These are phyloP conservation scores for Lachnum nothofagi DNA, from an alignment of 2,329 filamentous ascomycete genomes.

Conservation along the genomic window DNA sequence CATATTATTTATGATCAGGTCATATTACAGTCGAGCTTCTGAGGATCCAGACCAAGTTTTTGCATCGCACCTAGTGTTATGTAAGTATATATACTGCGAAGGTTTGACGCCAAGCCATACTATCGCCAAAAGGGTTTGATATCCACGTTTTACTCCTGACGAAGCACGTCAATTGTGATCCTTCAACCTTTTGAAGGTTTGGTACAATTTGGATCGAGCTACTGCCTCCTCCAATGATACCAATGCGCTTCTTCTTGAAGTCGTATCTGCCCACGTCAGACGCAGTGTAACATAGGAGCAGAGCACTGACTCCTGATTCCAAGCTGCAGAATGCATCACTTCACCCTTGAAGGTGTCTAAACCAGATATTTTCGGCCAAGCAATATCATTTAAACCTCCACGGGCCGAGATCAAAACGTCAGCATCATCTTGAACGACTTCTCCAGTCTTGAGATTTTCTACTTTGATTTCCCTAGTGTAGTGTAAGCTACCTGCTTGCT, in stretches of 20 bases:
- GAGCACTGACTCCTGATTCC: slow-evolving; percentile 40
- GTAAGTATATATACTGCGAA: not conserved
- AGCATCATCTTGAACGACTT: slow-evolving; percentile 42
- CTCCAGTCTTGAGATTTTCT: slow-evolving; percentile 36
- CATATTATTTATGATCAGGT: not conserved
- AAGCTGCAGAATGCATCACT: slow-evolving; percentile 57
- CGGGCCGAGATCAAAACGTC: slow-evolving; percentile 61
- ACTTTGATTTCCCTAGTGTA: slow-evolving; percentile 40
- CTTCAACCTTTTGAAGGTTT: slow-evolving; percentile 42
- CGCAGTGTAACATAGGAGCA: not conserved
- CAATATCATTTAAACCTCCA: slow-evolving; percentile 62
- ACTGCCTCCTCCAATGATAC: slow-evolving; percentile 49
- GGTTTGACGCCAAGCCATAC: slow-evolving; percentile 11
- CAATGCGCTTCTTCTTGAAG: slow-evolving; percentile 44
- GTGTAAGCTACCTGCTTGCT: slow-evolving; percentile 2
- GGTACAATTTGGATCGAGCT: slow-evolving; percentile 51
- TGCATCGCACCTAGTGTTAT: slow-evolving; percentile 33
- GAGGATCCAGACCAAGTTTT: slow-evolving; percentile 39
- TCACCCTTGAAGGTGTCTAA: slow-evolving; percentile 44
- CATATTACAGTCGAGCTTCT: slow-evolving; percentile 36
- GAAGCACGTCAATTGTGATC: slow-evolving; percentile 41
- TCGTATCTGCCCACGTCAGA: slow-evolving; percentile 36
- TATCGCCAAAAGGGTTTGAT: slow-evolving; percentile 42
- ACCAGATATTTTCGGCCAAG: slow-evolving; percentile 56
- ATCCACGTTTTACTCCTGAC: slow-evolving; percentile 49